phyloP scores from a whole-genome alignment of 805 yeast genomes.

The Osmozyma mogii region DNA sequence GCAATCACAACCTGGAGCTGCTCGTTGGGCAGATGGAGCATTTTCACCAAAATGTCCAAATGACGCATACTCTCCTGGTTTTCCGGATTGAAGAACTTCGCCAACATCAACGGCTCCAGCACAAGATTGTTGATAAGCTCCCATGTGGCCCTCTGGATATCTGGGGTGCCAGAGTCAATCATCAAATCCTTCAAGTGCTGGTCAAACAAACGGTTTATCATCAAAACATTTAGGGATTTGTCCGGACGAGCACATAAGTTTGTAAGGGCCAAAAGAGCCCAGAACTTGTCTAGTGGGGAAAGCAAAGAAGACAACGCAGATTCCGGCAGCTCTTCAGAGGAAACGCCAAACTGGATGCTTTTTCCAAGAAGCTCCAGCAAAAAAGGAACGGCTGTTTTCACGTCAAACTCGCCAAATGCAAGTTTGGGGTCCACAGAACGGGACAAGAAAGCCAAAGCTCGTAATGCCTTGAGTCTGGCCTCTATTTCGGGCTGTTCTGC shows the following conservation, averaged over 20 bases:
- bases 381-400: constrained; percentile 39
- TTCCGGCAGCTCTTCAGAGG: not conserved
- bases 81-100: constrained; percentile 50
- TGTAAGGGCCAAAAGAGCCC: constrained; percentile 58
- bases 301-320: constrained; percentile 10
- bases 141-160: constrained; percentile 51
- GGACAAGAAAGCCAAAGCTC: constrained; percentile 38
- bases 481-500: constrained; percentile 12
- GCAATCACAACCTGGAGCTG: constrained; percentile 20
- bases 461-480: constrained; percentile 25
- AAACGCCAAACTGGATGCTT: not conserved
- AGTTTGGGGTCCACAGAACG: constrained; percentile 36
- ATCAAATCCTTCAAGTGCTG: constrained; percentile 37
- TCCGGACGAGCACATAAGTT: constrained; percentile 46
- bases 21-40: constrained; percentile 26
- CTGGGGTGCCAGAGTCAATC: constrained; percentile 26
- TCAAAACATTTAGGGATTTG: constrained; percentile 27
- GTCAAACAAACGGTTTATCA: constrained; percentile 39
- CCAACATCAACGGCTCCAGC: constrained; percentile 31
- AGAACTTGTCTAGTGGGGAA: constrained; percentile 39
- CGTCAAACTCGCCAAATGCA: constrained; percentile 33
- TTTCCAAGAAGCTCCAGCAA: constrained; percentile 40
- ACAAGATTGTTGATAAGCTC: constrained; percentile 60
- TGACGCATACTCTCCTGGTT: constrained; percentile 29
- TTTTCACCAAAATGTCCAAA: constrained; percentile 21